phyloP scores from a whole-genome alignment of 805 yeast genomes.

The Lipomyces yamanashiensis region DNA sequence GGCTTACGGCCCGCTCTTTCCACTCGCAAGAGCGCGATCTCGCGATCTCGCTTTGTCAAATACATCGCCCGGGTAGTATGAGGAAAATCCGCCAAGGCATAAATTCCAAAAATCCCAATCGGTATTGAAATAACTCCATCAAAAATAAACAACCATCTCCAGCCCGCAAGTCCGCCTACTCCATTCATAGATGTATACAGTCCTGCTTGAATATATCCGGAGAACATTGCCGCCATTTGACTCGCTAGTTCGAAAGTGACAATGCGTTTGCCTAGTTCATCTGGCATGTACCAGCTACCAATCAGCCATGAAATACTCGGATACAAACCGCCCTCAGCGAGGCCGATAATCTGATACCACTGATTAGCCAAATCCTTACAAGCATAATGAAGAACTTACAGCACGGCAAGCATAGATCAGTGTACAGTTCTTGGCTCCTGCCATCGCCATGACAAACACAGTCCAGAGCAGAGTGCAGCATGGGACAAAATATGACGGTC shows the following conservation, averaged over 20 bases:
- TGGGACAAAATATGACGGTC: slow-evolving; percentile 51
- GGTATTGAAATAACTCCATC: slow-evolving; percentile 58
- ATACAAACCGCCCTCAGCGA: slow-evolving; percentile 68
- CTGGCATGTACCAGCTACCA: slow-evolving; percentile 63
- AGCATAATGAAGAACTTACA: slow-evolving; percentile 40
- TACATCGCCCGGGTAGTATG: slow-evolving; percentile 15
- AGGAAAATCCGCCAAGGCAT: slow-evolving; percentile 20
- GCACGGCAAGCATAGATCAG: slow-evolving; percentile 64
- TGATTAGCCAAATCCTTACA: not conserved
- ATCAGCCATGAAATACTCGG: slow-evolving; percentile 50
- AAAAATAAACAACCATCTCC: slow-evolving; percentile 65
- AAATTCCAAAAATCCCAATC: slow-evolving; percentile 46
- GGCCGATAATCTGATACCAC: slow-evolving; percentile 51
- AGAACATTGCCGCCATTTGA: slow-evolving; percentile 53
- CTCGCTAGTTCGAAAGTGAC: slow-evolving; percentile 50
- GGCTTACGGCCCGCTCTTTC: slow-evolving; percentile 23
- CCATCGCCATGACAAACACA: slow-evolving; percentile 53
- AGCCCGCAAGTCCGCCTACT: slow-evolving; percentile 43
- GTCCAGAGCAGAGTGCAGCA: slow-evolving; percentile 68
- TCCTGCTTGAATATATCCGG: slow-evolving; percentile 61
- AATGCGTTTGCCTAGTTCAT: slow-evolving; percentile 52
- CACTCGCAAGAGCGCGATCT: slow-evolving; percentile 18
- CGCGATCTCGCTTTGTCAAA: slow-evolving; percentile 14
- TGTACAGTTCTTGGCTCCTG: slow-evolving; percentile 56
- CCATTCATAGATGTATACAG: slow-evolving; percentile 42